Conservation (phyloP, 805 yeast genomes). For the Saccharomycopsis amapae region DNA sequence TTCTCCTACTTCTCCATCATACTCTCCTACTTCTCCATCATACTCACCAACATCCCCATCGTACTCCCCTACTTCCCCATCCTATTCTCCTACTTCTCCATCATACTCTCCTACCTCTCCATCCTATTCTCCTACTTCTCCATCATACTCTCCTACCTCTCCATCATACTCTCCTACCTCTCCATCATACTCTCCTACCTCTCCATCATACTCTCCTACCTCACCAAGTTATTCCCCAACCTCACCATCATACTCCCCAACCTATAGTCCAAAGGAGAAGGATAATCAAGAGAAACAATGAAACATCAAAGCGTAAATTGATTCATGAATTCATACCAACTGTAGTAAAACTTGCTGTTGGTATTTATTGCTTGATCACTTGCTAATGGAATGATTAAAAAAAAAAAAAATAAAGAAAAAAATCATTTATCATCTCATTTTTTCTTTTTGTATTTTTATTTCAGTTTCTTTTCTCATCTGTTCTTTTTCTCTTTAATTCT, state of each 20-base stretch:
- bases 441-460: no score
- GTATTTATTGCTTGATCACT: no score
- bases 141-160: conserved; percentile 46
- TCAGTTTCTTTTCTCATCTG: no score
- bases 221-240: conserved; percentile 59
- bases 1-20: conserved; percentile 41
- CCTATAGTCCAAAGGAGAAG: conserved; percentile 61
- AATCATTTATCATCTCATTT: no score
- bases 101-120: conserved; percentile 40
- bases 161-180: conserved; percentile 63
- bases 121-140: conserved; percentile 32
- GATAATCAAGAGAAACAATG: no score
- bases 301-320: no score
- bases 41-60: conserved; percentile 61
- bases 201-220: conserved; percentile 56
- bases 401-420: no score
- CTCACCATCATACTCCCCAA: conserved; percentile 56
- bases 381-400: no score
- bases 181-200: conserved; percentile 56
- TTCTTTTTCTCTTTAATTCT: no score
- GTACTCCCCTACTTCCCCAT: conserved; percentile 57
- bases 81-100: conserved; percentile 43
- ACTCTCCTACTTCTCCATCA: conserved; percentile 61
- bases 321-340: no score
- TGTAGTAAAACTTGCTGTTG: no score